Conservation (phyloP, 176 grass and related monocot species). For the Oryza meridionalis region DNA sequence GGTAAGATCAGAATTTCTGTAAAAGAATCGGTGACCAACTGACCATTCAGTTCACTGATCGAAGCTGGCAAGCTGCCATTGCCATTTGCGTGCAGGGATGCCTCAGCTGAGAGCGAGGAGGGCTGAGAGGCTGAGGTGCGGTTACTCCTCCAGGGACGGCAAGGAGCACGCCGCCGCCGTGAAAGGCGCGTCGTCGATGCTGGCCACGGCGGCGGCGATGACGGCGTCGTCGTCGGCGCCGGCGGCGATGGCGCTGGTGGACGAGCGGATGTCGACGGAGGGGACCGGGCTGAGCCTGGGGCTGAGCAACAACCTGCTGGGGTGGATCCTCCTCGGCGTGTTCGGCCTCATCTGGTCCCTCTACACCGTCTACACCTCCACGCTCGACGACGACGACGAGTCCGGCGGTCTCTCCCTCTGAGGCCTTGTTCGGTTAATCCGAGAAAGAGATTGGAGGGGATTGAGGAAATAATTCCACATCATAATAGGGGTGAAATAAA, state of each 20-base stretch:
- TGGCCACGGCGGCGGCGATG: conserved; percentile 42
- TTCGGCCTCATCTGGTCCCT: conserved; percentile 96
- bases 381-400: conserved; percentile 93
- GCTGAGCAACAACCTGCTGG: conserved; percentile 92
- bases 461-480: too few species aligned
- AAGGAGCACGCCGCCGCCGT: not conserved
- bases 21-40: not conserved
- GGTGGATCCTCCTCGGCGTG: conserved; percentile 80
- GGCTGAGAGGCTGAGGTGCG: conserved; percentile 60
- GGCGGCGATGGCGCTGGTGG: conserved; percentile 85
- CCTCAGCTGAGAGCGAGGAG: conserved; percentile 62
- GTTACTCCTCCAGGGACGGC: conserved; percentile 38
- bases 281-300: conserved; percentile 89
- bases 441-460: too few species aligned
- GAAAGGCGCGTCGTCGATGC: conserved; percentile 33
- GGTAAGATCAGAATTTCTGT: not conserved
- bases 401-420: conserved; percentile 81
- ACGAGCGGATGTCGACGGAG: conserved; percentile 92
- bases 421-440: too few species aligned
- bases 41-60: not conserved
- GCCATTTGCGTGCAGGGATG: conserved; percentile 44
- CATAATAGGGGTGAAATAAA: too few species aligned
- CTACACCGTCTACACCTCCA: conserved; percentile 89
- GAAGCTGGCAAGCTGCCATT: not conserved
- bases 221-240: conserved; percentile 35